Evolutionary conservation across 2,329 filamentous ascomycete species (phyloP).

Genomic region (Alternaria gansuensis): DNA sequence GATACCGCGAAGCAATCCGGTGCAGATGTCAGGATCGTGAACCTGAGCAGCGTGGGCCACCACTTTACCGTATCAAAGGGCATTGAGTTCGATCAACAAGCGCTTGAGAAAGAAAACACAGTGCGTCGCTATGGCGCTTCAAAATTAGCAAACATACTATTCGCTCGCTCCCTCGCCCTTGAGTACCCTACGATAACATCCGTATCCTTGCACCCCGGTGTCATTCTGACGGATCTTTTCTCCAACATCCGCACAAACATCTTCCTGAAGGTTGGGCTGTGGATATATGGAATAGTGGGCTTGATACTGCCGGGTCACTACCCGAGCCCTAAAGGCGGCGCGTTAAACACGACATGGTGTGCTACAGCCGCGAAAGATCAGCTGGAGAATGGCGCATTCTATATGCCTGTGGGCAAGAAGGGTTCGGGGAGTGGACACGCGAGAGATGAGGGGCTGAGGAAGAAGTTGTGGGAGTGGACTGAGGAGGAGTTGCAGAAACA

Average conservation of each 20-base stretch:
- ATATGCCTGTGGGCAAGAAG: constrained; percentile 47
- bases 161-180: constrained; percentile 54
- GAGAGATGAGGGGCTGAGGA: constrained; percentile 44
- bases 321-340: constrained; percentile 44
- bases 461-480: constrained; percentile 53
- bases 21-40: constrained; percentile 59
- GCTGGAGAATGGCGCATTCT: constrained; percentile 57
- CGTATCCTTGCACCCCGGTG: constrained; percentile 60
- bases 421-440: constrained; percentile 36
- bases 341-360: constrained; percentile 57
- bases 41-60: constrained; percentile 50
- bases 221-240: constrained; percentile 59
- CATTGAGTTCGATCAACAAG: constrained; percentile 50
- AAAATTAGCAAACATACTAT: constrained; percentile 63
- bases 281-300: constrained; percentile 38
- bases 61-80: constrained; percentile 35
- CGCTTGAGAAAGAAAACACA: constrained; percentile 42
- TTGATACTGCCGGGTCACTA: constrained; percentile 45
- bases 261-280: constrained; percentile 37
- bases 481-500: constrained; percentile 47
- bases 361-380: constrained; percentile 46
- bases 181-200: constrained; percentile 58
- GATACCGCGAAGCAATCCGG: constrained; percentile 52
- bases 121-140: constrained; percentile 58
- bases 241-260: constrained; percentile 32